Evolutionary conservation across 176 grass and related monocot genomes (phyloP), one percentile per base, ranked within the genome.

Genomic region (Secale cereale): DNA sequence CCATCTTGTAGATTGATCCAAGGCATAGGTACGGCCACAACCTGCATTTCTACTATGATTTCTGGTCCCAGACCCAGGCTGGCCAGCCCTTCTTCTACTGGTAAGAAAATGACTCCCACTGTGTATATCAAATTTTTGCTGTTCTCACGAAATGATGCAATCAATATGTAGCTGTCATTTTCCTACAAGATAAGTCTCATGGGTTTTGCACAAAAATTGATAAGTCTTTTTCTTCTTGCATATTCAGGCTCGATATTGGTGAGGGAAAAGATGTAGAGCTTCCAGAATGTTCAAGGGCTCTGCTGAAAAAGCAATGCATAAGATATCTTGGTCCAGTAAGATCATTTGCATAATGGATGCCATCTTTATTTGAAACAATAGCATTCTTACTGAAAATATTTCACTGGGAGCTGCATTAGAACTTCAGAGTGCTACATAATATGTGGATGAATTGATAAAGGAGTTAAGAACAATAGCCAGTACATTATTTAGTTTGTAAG

Each of bases 51-150:
- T 99, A 99, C 88, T 97, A 94, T 60, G 88, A 92, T 39, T 86
- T 33, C 5, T 99, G 97, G 97, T 83, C 74, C 74, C 23, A 88
- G 89, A 97, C 91, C 80, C 78, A 94, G 73, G 94, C 88, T 32
- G 94, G 94, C 48, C 84, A 99, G 70, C 97, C 97, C 10, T 99
- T 99, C 90, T 99, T 99, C 91, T 97, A 99, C 82, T 99, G 97
- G 97, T 97, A 84, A 89, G 78, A 77, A 82, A 41, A 74, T 67
- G 23, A 40, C 20, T 46, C 8, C 1, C 8, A 45, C 65, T 8
- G 5, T 10, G 5, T 30, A 31, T 76, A 76, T 68, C 67, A 19
- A 39, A 8, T 10, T 33, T 67, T 35, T 59, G 1, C 73, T 30
- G 3, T 59, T 66, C 1, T 35, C 57, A 46, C 14, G 7, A 78